Conservation (phyloP, 2,329 filamentous ascomycete genomes). For the Fusarium cyanostomum region DNA sequence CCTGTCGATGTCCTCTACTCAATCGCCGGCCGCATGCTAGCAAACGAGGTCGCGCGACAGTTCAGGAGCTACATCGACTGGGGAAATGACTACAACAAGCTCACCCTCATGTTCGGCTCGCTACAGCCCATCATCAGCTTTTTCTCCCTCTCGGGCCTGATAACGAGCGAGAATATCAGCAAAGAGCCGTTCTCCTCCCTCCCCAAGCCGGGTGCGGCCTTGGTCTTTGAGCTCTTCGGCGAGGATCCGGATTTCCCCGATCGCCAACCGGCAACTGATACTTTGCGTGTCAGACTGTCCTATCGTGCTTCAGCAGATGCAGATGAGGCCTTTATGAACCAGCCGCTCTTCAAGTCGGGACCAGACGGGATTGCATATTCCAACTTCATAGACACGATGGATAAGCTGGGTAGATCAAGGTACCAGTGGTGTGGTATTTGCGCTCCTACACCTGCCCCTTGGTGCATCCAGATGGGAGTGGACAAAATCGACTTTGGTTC, state of each 20-base stretch:
- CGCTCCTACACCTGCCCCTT: conserved; percentile 45
- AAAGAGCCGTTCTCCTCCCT: conserved; percentile 50
- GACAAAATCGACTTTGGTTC: not conserved
- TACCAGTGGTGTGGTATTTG: conserved; percentile 59
- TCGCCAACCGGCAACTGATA: conserved; percentile 44
- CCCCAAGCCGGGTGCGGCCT: conserved; percentile 76
- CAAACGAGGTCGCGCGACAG: conserved; percentile 54
- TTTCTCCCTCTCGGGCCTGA: conserved; percentile 59
- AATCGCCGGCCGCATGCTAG: conserved; percentile 64
- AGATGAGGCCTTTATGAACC: conserved; percentile 47
- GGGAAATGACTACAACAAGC: conserved; percentile 53
- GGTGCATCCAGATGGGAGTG: conserved; percentile 45
- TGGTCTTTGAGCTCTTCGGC: conserved; percentile 74
- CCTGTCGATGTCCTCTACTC: conserved; percentile 52
- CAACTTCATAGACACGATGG: conserved; percentile 52
- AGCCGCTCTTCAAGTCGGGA: conserved; percentile 54
- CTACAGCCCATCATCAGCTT: conserved; percentile 65
- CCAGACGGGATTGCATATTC: conserved; percentile 50
- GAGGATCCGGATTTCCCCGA: conserved; percentile 33
- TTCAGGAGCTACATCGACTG: conserved; percentile 55
- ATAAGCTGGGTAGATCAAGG: conserved; percentile 46
- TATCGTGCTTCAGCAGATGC: conserved; percentile 61
- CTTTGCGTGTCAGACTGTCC: conserved; percentile 64
- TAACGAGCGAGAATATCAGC: conserved; percentile 61
- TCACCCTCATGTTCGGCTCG: conserved; percentile 64